Conservation (phyloP, 2,329 filamentous ascomycete genomes). For the Fusarium pininemorale region DNA sequence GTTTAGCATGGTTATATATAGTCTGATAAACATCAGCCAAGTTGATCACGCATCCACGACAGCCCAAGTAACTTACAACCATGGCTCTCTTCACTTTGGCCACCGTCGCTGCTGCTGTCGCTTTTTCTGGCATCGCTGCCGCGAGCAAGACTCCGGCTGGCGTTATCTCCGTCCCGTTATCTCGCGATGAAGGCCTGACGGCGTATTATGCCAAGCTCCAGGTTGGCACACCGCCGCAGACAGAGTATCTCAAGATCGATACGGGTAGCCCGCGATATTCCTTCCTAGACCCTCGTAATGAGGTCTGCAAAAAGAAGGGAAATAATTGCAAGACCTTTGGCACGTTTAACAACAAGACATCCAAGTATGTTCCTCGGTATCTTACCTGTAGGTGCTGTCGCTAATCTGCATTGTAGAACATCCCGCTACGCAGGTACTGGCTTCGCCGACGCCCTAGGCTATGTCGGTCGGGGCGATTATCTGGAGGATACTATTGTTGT, state of each 20-base stretch:
- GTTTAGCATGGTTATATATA: not conserved
- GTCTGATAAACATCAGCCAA: no score
- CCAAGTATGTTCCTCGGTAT: not conserved
- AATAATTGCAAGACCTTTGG: not conserved
- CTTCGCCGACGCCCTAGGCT: not conserved
- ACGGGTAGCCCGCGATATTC: conserved; percentile 2
- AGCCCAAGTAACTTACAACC: not conserved
- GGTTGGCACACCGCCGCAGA: not conserved
- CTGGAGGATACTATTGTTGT: not conserved
- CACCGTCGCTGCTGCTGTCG: not conserved
- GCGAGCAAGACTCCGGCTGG: not conserved
- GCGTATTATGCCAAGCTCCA: not conserved
- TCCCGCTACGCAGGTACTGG: not conserved
- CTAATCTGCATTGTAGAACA: not conserved
- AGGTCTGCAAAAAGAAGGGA: not conserved
- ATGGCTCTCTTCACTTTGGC: not conserved
- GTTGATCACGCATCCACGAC: not conserved
- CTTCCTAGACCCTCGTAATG: not conserved
- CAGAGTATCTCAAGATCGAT: conserved; percentile 6
- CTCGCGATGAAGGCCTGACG: conserved; percentile 1
- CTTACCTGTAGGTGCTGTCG: rapidly evolving
- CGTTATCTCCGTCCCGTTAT: not conserved
- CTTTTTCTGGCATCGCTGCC: not conserved
- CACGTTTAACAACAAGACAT: not conserved
- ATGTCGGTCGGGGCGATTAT: not conserved